Percentiles rank a stretch among this genome's conserved stretches.
Evolutionary conservation across 2,329 filamentous ascomycete species (phyloP).

Genomic region (Colletotrichum caudatum): DNA sequence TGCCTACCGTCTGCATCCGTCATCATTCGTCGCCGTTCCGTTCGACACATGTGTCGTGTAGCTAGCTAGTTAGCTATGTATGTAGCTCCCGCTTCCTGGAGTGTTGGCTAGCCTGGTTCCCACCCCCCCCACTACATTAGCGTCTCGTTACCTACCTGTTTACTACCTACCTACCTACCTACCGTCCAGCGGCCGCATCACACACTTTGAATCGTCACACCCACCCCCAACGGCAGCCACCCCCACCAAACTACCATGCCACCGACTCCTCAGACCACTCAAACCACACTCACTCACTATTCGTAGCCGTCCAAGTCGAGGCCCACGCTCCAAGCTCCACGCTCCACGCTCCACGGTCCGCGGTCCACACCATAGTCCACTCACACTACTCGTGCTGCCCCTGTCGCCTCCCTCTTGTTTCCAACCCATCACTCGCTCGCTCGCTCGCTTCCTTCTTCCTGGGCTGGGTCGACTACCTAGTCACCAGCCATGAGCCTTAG

Average conservation of each 20-base stretch:
- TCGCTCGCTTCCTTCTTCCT: constrained; percentile 28
- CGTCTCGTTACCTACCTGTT: neutral
- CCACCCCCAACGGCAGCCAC: constrained; percentile 1
- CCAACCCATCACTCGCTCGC: constrained; percentile 12
- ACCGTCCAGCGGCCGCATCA: neutral
- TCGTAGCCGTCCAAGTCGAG: neutral
- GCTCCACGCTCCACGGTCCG: constrained; percentile 10
- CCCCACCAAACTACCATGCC: constrained; percentile 16
- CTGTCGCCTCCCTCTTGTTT: constrained; percentile 34
- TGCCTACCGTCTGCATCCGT: neutral
- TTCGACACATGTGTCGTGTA: constrained; percentile 10
- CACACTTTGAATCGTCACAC: constrained; percentile 14
- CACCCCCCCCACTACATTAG: constrained; percentile 24
- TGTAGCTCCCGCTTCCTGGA: constrained; percentile 17
- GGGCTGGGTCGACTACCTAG: constrained; percentile 22
- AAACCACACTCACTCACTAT: neutral
- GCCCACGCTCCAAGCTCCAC: constrained; percentile 6
- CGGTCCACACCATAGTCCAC: constrained; percentile 12
- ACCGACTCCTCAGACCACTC: constrained; percentile 3
- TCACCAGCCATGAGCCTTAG: constrained; percentile 36
- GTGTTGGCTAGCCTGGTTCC: constrained; percentile 1
- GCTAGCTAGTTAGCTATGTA: neutral
- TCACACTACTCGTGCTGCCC: constrained; percentile 25
- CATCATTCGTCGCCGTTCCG: constrained; percentile 13
- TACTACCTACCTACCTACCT: too few relatives aligned